Evolutionary conservation across 2,329 filamentous ascomycete species (phyloP).

Genomic region (Dactylellina parvicollis): DNA sequence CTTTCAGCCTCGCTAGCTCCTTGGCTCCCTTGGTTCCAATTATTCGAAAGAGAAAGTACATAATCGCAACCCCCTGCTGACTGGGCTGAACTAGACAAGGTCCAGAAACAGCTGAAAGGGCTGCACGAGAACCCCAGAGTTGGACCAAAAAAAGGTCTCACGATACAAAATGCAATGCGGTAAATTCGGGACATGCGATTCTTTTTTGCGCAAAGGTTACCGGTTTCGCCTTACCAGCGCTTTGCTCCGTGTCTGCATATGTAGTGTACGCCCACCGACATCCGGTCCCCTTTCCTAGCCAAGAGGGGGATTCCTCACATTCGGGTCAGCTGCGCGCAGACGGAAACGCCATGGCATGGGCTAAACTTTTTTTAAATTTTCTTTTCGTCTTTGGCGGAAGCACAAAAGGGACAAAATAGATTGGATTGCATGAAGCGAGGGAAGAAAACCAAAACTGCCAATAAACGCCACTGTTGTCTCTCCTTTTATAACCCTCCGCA

Average conservation of each 20-base stretch:
- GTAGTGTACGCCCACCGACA: not conserved
- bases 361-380: no score
- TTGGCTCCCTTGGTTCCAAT: slow-evolving; percentile 29
- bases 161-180: no score
- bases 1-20: slow-evolving; percentile 51
- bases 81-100: slow-evolving; percentile 13
- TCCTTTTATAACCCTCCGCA: slow-evolving; percentile 50
- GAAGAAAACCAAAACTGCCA: slow-evolving; percentile 7
- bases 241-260: not conserved
- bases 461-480: slow-evolving; percentile 21
- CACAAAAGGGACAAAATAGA: slow-evolving; percentile 18
- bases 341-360: not conserved
- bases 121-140: no score
- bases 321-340: slow-evolving; percentile 15
- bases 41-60: slow-evolving; percentile 1
- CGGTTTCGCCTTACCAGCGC: not conserved
- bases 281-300: no score
- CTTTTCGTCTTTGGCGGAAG: slow-evolving; percentile 43
- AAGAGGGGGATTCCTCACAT: no score
- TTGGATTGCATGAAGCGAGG: slow-evolving; percentile 29
- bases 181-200: no score
- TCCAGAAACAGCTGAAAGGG: slow-evolving; percentile 6
- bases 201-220: not conserved
- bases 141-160: no score
- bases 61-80: not conserved